Percentiles rank a stretch among this genome's conserved stretches.
phyloP scores from a whole-genome alignment of 2,329 filamentous ascomycete genomes.

The Talaromyces pinophilus region DNA sequence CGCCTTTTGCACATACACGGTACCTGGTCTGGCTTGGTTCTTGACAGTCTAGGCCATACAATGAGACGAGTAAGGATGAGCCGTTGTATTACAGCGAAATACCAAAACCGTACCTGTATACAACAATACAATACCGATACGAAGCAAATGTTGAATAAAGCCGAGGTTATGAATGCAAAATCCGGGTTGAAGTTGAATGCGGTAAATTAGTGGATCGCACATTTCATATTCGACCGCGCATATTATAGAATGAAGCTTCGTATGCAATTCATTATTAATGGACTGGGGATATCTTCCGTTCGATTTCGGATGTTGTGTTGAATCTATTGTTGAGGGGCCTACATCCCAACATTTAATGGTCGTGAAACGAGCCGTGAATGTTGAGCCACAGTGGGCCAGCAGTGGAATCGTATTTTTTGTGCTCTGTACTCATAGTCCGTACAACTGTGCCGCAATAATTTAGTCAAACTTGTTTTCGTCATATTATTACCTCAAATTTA shows the following conservation, averaged over 20 bases:
- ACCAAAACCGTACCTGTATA: background rate
- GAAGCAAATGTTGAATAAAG: background rate
- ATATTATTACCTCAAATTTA: background rate
- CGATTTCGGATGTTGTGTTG: background rate
- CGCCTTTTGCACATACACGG: too few species aligned
- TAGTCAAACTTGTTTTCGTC: background rate
- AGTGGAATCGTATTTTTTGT: background rate
- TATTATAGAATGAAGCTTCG: background rate
- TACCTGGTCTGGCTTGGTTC: background rate
- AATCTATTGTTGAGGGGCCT: slow-evolving; percentile 3
- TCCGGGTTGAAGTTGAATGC: background rate
- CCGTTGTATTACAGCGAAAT: background rate
- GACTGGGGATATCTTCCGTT: background rate
- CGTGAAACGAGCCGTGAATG: background rate
- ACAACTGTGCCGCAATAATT: too few species aligned
- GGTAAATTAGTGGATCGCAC: background rate
- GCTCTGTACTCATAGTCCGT: background rate
- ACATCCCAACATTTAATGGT: background rate
- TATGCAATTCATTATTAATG: too few species aligned
- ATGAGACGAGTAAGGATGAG: background rate
- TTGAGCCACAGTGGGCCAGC: background rate
- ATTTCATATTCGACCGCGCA: background rate
- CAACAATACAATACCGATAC: background rate
- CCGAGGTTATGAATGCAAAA: background rate
- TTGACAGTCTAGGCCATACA: background rate